Conservation (phyloP, 2,329 filamentous ascomycete genomes). For the Tolypocladium endophyticum region DNA sequence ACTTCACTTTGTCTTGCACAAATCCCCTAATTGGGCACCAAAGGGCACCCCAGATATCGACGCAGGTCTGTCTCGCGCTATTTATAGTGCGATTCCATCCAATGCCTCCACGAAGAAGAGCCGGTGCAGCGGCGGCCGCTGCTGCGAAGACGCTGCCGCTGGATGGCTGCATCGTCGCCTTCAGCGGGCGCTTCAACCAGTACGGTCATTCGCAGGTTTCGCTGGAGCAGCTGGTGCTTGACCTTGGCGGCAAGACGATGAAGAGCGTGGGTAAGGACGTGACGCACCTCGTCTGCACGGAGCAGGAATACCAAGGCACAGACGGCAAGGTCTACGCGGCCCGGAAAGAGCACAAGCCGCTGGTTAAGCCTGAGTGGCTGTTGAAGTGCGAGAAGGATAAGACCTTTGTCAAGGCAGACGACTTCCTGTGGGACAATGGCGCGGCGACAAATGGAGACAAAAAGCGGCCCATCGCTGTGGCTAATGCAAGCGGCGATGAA, state of each 20-base stretch:
- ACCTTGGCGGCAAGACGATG: not conserved
- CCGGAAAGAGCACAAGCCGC: constrained; percentile 32
- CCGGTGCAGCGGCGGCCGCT: constrained; percentile 1
- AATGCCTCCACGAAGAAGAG: not conserved
- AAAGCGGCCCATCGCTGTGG: constrained; percentile 13
- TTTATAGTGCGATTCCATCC: not conserved
- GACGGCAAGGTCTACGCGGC: constrained; percentile 42
- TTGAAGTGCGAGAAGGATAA: constrained; percentile 34
- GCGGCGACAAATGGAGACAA: constrained; percentile 3
- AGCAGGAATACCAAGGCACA: constrained; percentile 37
- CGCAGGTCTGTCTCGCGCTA: not conserved
- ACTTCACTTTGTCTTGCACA: not conserved
- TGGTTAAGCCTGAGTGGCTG: constrained; percentile 55
- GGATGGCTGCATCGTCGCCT: not conserved
- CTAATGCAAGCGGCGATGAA: constrained; percentile 9
- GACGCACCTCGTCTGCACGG: constrained; percentile 47
- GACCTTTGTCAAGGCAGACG: constrained; percentile 12
- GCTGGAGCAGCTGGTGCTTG: not conserved
- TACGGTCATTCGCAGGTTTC: not conserved
- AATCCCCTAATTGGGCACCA: not conserved
- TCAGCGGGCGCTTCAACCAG: not conserved
- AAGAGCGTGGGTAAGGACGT: constrained; percentile 33
- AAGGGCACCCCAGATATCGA: not conserved
- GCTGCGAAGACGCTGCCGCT: constrained; percentile 1
- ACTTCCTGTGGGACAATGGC: constrained; percentile 14